phyloP scores from a whole-genome alignment of 768 basidiomycete species.

The Boletus coccyginus region DNA sequence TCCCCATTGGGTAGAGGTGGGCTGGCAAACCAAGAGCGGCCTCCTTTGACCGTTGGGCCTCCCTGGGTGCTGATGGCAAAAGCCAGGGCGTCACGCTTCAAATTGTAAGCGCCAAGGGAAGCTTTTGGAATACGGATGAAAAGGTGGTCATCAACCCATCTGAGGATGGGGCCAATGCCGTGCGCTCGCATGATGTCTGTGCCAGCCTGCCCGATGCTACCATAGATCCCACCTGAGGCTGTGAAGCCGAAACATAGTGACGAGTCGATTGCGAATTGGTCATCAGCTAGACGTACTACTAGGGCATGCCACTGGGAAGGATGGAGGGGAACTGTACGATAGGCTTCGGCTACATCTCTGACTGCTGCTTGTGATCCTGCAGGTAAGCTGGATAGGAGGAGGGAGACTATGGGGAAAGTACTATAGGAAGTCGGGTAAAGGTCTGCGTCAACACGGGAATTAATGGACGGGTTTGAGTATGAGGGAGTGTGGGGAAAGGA shows the following conservation, averaged over 20 bases:
- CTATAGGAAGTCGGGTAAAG: not conserved
- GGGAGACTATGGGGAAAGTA: not conserved
- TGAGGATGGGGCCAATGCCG: conserved; percentile 24
- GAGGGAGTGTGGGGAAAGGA: not conserved
- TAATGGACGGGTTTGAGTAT: too few relatives aligned
- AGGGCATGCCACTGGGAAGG: conserved; percentile 36
- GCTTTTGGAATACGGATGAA: conserved; percentile 11
- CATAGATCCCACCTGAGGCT: conserved; percentile 22
- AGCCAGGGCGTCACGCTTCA: too few relatives aligned
- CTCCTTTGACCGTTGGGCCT: not conserved
- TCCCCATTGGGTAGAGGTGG: rapidly evolving
- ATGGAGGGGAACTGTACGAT: conserved; percentile 27
- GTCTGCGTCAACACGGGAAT: too few relatives aligned
- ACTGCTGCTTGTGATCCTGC: not conserved
- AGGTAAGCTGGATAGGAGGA: too few relatives aligned
- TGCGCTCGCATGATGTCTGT: conserved; percentile 6
- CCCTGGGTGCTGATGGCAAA: conserved; percentile 18
- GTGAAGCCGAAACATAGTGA: conserved; percentile 23
- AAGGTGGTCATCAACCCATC: conserved; percentile 34
- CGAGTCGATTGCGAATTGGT: not conserved
- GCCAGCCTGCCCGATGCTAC: conserved; percentile 21
- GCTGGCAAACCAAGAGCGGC: not conserved
- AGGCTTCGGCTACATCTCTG: not conserved
- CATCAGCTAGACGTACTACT: conserved; percentile 20
- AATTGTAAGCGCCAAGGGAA: not conserved